Base-by-base conservation (phyloP, 805 yeast species). In the Sugiyamaella valdiviana region DNA sequence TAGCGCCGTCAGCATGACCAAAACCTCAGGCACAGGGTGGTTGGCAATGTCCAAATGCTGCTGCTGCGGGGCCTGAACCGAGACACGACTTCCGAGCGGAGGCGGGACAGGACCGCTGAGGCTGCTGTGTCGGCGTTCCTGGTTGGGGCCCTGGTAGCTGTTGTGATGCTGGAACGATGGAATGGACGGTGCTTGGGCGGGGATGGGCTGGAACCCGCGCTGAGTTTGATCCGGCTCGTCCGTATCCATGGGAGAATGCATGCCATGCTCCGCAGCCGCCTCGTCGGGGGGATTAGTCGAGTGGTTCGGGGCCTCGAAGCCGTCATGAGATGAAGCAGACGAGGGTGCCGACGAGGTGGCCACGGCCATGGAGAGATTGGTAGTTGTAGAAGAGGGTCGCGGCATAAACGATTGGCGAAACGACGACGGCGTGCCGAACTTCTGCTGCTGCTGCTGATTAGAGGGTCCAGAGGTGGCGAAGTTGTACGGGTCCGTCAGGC, bases 1-100 rank as follows among this genome's bases (percentile, higher is more conserved):
- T 46, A 91, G 71, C 6, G 95, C 83, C 17, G 96, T 79, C 45
- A 91, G 74, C 97, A 93, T 91, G 40, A 80, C 65, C 39, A 93
- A 73, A 22, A 93, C 74, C 54, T 85, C 91, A 50, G 82, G 79
- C 1, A 86, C 88, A 1, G 95, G 90, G 61, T 81, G 86, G 39
- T 82, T 83, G 9, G 88, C 89, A 42, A 91, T 85, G 61, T 88
- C 84, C 52, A 83, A 68, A 22, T 53, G 55, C 15, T 41, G 36
- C 7, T 37, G 39, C 26, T 39, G 32, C 32, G 32, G 32, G 32
- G 32, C 9, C 39, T 36, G 39, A 49, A 36, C 10, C 42, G n/a
- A n/a, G n/a, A n/a, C n/a, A n/a, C n/a, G n/a, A n/a, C n/a, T n/a
- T n/a, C n/a, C n/a, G n/a, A 51, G 49, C n/a, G 53, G 53, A 1